Evolutionary conservation across 2,329 filamentous ascomycete genomes (phyloP).

Genomic region (Tolypocladium guangdongense): DNA sequence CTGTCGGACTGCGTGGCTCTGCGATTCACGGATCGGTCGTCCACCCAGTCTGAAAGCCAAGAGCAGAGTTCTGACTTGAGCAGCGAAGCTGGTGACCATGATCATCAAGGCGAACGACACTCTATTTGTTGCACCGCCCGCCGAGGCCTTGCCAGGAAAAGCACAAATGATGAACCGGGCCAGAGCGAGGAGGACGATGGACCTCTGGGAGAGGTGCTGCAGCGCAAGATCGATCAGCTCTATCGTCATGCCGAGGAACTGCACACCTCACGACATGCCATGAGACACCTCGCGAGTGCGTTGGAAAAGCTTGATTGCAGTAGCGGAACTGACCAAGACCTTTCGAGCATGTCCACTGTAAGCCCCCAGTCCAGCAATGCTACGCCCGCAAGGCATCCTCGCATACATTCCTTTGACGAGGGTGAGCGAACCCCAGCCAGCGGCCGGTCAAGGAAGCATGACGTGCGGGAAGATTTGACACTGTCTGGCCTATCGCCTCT

Average conservation of each 20-base stretch:
- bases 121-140: conserved; percentile 18
- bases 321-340: conserved; percentile 4
- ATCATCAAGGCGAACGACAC: conserved; percentile 15
- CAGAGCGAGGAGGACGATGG: background rate
- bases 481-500: background rate
- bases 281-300: conserved; percentile 19
- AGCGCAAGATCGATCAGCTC: conserved; percentile 15
- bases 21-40: conserved; percentile 6
- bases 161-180: background rate
- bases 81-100: conserved; percentile 16
- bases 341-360: background rate
- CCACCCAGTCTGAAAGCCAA: conserved; percentile 4
- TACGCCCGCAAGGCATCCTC: background rate
- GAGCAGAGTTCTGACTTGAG: conserved; percentile 16
- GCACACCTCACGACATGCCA: conserved; percentile 21
- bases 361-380: background rate
- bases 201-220: conserved; percentile 9
- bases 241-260: conserved; percentile 23
- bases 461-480: background rate
- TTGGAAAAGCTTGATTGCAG: background rate
- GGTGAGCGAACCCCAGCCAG: background rate
- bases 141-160: conserved; percentile 3
- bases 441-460: background rate
- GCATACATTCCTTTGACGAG: background rate
- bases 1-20: conserved; percentile 20